Conservation (phyloP, 2,329 filamentous ascomycete species). For the Claviceps spartinae region DNA sequence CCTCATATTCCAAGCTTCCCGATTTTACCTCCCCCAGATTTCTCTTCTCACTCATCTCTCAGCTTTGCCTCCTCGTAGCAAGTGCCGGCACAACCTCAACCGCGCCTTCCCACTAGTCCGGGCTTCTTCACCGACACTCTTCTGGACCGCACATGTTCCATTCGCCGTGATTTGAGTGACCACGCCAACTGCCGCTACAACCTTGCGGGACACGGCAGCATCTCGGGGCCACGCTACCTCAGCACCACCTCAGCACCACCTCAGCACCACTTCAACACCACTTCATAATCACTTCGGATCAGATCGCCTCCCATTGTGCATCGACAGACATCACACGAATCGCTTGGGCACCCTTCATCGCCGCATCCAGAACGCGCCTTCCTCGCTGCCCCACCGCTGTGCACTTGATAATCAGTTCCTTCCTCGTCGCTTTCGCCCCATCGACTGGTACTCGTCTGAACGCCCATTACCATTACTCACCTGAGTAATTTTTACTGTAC, state of each 20-base stretch:
- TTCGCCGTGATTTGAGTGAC: not conserved
- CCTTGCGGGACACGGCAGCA: slow-evolving; percentile 2
- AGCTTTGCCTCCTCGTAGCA: not conserved
- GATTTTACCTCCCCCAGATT: not conserved
- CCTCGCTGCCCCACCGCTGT: not conserved
- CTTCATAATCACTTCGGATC: not conserved
- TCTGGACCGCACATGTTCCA: slow-evolving; percentile 1
- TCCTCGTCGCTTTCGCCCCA: not conserved
- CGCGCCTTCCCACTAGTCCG: not conserved
- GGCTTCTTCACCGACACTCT: not conserved
- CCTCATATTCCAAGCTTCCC: not conserved
- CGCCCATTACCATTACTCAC: too few relatives aligned
- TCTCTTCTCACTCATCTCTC: not conserved
- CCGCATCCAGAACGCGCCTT: not conserved
- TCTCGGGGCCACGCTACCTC: not conserved
- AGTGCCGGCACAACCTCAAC: not conserved
- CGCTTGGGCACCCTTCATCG: not conserved
- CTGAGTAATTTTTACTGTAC: too few relatives aligned
- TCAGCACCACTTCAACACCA: not conserved
- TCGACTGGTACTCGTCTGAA: too few relatives aligned
- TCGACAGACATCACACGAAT: not conserved
- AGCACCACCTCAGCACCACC: not conserved
- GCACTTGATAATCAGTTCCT: not conserved
- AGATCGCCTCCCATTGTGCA: not conserved
- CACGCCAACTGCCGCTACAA: not conserved